Conservation (phyloP, 306 rosid genomes). For the Begonia peltatifolia region DNA sequence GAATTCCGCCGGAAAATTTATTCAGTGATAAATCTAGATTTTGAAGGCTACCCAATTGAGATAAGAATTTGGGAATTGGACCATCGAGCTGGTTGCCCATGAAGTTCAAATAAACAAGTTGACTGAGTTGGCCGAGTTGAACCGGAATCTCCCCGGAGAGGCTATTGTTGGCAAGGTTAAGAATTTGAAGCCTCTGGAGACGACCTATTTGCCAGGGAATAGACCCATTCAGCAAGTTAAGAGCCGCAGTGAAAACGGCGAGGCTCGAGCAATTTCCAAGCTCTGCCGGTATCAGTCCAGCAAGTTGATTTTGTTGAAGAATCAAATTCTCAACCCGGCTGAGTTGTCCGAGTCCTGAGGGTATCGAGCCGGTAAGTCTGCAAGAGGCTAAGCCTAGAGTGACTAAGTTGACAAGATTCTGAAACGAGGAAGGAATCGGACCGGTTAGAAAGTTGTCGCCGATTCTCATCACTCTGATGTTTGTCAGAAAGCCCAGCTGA, state of each 20-base stretch:
- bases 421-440: conserved; percentile 59
- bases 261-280: conserved; percentile 75
- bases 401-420: conserved; percentile 35
- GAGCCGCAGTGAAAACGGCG: conserved; percentile 46
- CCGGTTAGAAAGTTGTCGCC: conserved; percentile 71
- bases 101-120: conserved; percentile 55
- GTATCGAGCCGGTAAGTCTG: conserved; percentile 56
- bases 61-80: conserved; percentile 38
- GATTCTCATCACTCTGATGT: conserved; percentile 65
- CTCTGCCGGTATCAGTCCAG: conserved; percentile 65
- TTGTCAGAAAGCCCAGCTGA: conserved; percentile 45
- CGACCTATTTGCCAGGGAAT: conserved; percentile 49
- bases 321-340: conserved; percentile 29
- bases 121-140: conserved; percentile 48
- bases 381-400: conserved; percentile 66
- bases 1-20: conserved; percentile 55
- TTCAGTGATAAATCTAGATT: conserved; percentile 69
- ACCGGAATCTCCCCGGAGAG: conserved; percentile 60
- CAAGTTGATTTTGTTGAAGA: conserved; percentile 51
- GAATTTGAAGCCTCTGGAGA: conserved; percentile 38
- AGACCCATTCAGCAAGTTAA: conserved; percentile 51
- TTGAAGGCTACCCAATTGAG: conserved; percentile 49
- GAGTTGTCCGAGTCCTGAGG: conserved; percentile 53
- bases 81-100: conserved; percentile 66
- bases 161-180: conserved; percentile 57